Percentiles rank a stretch among this genome's conserved stretches.
phyloP scores from a whole-genome alignment of 129 eudicot species.

The Sambucus nigra region DNA sequence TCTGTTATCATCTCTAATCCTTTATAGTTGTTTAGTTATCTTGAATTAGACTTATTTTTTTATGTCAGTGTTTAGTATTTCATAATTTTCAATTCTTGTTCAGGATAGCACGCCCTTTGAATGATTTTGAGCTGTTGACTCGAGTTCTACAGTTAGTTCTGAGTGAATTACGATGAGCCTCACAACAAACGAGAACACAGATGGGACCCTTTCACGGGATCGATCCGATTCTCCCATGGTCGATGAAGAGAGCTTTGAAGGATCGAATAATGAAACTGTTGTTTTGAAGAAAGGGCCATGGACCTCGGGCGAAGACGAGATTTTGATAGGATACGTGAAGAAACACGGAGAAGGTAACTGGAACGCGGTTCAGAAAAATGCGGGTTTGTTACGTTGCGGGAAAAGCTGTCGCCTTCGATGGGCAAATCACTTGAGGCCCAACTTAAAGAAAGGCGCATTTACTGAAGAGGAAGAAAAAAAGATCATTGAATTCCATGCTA shows the following conservation, averaged over 20 bases:
- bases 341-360: slow-evolving; percentile 94
- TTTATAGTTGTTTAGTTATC: too few relatives aligned
- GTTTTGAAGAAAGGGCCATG: slow-evolving; percentile 85
- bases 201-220: slow-evolving; percentile 30
- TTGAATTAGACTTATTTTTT: too few relatives aligned
- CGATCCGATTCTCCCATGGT: slow-evolving; percentile 38
- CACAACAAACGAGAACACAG: slow-evolving; percentile 67
- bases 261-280: slow-evolving; percentile 14
- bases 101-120: background rate
- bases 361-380: slow-evolving; percentile 90
- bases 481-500: slow-evolving; percentile 76
- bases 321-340: slow-evolving; percentile 73
- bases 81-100: background rate
- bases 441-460: slow-evolving; percentile 75
- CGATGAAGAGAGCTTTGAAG: slow-evolving; percentile 50
- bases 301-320: slow-evolving; percentile 90
- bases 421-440: slow-evolving; percentile 93
- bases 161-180: slow-evolving; percentile 34
- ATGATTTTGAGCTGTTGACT: background rate
- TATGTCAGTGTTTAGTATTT: too few relatives aligned
- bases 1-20: too few relatives aligned
- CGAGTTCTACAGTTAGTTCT: background rate
- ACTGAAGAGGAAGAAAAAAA: slow-evolving; percentile 63
- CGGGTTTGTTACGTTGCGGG: slow-evolving; percentile 88
- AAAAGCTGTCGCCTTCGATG: slow-evolving; percentile 91